These are phyloP conservation scores for Malbranchea cinnamomea DNA, from an alignment of 2,329 filamentous ascomycete species.

Conservation along the genomic window DNA sequence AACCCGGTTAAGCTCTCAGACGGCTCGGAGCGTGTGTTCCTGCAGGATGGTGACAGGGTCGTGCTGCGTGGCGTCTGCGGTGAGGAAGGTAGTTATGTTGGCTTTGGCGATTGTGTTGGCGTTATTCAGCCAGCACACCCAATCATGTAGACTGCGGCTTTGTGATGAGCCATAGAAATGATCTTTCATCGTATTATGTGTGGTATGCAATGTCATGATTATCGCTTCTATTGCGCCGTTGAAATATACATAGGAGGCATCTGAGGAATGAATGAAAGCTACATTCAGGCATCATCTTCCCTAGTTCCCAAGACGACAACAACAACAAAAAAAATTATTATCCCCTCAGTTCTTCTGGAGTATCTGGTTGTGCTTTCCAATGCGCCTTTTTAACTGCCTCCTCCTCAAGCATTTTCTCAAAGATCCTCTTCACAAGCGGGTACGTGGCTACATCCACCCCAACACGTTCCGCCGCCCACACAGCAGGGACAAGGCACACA, in stretches of 20 bases:
- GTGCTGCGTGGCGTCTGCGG: conserved; percentile 52
- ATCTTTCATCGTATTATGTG: background rate
- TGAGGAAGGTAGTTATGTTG: conserved; percentile 51
- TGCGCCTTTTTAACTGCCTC: conserved; percentile 38
- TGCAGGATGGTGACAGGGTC: conserved; percentile 60
- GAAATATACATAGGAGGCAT: background rate
- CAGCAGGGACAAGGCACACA: conserved; percentile 41
- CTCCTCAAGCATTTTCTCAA: conserved; percentile 31
- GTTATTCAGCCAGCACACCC: conserved; percentile 8
- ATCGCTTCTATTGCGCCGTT: background rate
- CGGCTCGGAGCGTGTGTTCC: conserved; percentile 53
- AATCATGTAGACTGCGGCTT: conserved; percentile 4
- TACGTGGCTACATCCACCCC: conserved; percentile 38
- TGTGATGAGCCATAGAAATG: too few relatives aligned
- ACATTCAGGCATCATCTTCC: too few relatives aligned
- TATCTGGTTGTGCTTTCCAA: conserved; percentile 42
- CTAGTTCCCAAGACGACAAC: too few relatives aligned
- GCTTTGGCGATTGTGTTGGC: conserved; percentile 47
- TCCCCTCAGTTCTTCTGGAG: conserved; percentile 30
- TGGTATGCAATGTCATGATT: background rate
- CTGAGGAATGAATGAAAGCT: too few relatives aligned
- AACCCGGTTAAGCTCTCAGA: conserved; percentile 43
- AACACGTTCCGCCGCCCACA: conserved; percentile 42
- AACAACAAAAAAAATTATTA: too few relatives aligned
- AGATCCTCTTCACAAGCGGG: conserved; percentile 33